Evolutionary conservation across 805 yeast species (phyloP).

Genomic region (Saccharomycopsis babjevae): DNA sequence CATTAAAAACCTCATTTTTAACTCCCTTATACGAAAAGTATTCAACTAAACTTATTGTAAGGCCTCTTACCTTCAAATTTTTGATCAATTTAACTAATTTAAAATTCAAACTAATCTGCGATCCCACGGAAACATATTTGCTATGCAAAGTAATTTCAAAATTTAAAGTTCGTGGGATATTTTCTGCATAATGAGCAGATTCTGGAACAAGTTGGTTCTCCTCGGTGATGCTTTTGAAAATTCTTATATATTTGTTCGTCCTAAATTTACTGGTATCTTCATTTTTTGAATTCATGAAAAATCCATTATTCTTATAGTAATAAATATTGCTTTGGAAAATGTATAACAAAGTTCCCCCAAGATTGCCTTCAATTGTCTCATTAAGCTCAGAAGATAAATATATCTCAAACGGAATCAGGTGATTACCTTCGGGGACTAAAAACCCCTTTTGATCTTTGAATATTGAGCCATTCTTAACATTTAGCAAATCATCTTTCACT

Average conservation of each 20-base stretch:
- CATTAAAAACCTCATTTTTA: constrained; percentile 1
- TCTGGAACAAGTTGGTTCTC: constrained; percentile 82
- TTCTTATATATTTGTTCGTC: constrained; percentile 62
- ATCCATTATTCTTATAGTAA: constrained; percentile 1
- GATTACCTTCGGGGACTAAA: constrained; percentile 45
- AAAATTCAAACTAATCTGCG: constrained; percentile 57
- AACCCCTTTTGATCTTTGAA: constrained; percentile 1
- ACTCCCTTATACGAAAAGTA: constrained; percentile 30
- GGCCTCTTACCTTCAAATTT: constrained; percentile 64
- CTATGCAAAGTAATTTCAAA: not conserved
- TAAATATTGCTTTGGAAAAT: constrained; percentile 71
- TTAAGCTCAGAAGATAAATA: constrained; percentile 74
- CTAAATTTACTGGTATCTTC: constrained; percentile 44
- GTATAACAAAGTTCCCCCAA: constrained; percentile 64
- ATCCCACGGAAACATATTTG: constrained; percentile 83
- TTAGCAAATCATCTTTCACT: not conserved
- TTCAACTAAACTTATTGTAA: constrained; percentile 60
- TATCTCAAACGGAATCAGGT: constrained; percentile 82
- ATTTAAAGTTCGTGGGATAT: constrained; percentile 46
- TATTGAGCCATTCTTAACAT: not conserved
- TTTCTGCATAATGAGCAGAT: constrained; percentile 80
- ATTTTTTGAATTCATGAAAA: constrained; percentile 33
- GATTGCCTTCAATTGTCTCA: constrained; percentile 85
- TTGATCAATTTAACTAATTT: constrained; percentile 70
- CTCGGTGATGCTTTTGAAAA: constrained; percentile 76